Evolutionary conservation across 2,329 filamentous ascomycete species (phyloP).

Genomic region (Rugonectria rugulosa): DNA sequence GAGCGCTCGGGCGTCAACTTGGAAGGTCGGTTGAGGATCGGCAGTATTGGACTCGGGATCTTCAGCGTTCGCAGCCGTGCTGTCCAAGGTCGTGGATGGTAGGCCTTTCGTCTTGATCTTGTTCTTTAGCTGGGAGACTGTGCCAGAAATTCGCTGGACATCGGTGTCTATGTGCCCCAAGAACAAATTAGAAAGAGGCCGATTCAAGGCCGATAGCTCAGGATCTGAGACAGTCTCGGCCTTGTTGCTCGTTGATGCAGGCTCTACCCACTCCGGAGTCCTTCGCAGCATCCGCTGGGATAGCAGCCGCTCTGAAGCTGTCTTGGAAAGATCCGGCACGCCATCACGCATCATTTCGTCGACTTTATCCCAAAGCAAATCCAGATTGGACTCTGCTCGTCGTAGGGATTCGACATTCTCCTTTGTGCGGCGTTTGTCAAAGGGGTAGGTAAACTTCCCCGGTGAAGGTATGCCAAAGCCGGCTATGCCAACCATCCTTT

Average conservation of each 20-base stretch:
- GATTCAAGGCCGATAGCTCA: constrained; percentile 14
- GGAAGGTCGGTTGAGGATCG: constrained; percentile 23
- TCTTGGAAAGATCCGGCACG: constrained; percentile 27
- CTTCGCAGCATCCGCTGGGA: constrained; percentile 51
- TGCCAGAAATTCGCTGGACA: not conserved
- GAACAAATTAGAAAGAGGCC: constrained; percentile 37
- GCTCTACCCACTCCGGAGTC: constrained; percentile 57
- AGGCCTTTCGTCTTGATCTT: constrained; percentile 32
- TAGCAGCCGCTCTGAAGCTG: constrained; percentile 41
- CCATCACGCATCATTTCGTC: constrained; percentile 23
- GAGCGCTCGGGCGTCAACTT: too few relatives aligned
- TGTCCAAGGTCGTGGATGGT: not conserved
- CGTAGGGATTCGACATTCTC: constrained; percentile 54
- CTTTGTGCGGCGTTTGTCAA: constrained; percentile 53
- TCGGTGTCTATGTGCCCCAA: constrained; percentile 6
- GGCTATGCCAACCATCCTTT: constrained; percentile 17
- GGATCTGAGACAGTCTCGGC: not conserved
- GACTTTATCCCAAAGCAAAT: constrained; percentile 20
- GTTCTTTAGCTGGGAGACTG: constrained; percentile 13
- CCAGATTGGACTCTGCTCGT: constrained; percentile 54
- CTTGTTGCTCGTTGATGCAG: constrained; percentile 21
- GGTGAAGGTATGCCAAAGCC: constrained; percentile 44
- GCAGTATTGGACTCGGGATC: not conserved
- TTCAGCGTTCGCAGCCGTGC: not conserved
- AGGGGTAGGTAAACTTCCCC: constrained; percentile 52